Evolutionary conservation across 108 stramenopile species (phyloP), one percentile per base, ranked within the genome.

Genomic region (Discostella pseudostelligera): DNA sequence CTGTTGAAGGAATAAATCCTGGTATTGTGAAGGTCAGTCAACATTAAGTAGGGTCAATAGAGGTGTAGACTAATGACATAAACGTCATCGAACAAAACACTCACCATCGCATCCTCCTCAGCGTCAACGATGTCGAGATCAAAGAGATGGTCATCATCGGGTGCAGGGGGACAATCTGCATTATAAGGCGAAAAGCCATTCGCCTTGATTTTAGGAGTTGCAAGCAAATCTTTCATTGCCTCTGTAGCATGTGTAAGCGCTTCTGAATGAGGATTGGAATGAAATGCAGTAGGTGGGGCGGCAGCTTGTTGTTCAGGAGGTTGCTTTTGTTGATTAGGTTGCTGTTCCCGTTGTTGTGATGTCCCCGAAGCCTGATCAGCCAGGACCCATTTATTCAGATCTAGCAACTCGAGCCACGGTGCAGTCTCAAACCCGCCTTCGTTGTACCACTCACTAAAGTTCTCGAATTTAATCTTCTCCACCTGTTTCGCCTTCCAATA

Each of bases 361-460:
- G 55, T 32, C 35, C 36, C n/a, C n/a, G n/a, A n/a, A 32, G 3
- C 32, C 28, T 74, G 69, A 57, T 88, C 87, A 37, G 78, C 74
- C 49, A 85, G 64, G 7, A 89, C 93, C 96, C 95, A 97, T 76
- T 99, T 99, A 32, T 86, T 78, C 42, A 97, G 61, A 69, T 97
- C 96, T 3, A 97, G 79, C 16, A 99, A 90, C 71, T 99, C 98
- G 47, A 99, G 70, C 95, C 96, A 99, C 21, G 94, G 90, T 17
- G 90, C 91, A 25, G 67, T 87, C 68, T 97, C 87, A 56, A 82
- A 96, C 19, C 97, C 97, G 17, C 90, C 91, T 69, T 93, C 86
- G 56, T 97, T 99, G 81, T 97, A 99, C 96, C 96, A 95, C 48
- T 83, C 84, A 16, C 94, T 92, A 64, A 95, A 95, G 55, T 93